Base-by-base conservation (phyloP, 192 early-diverging fungal genomes). In the Phycomyces nitens region DNA sequence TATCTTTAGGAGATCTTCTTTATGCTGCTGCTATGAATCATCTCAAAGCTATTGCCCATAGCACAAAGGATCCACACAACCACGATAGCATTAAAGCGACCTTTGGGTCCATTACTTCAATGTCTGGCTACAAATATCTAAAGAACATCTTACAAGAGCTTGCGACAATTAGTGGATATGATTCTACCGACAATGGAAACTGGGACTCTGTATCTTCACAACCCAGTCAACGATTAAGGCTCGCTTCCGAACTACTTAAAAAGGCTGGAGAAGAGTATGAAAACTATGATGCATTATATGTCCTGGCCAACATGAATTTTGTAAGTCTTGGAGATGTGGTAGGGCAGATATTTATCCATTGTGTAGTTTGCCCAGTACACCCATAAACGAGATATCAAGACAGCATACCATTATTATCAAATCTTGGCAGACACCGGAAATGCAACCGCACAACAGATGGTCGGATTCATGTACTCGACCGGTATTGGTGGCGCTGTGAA, bases 381-480 rank as follows among this genome's bases (percentile, higher is more conserved):
- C 20, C 66, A 78, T 20, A 72, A 71, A 2, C 77, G 84, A 20
- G 83, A 93, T 69, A 65, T 84, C 14, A 56, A 70, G 1, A 58
- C 71, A 15, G 90, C 93, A 24, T 87, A 88, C 61, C 55, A 74
- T 15, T 80, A 87, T 61, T 95, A 90, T 70, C 61, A 72, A 56
- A 34, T 64, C 42, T 76, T 92, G 29, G 86, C 90, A 1, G 72
- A 81, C 29, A 83, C 76, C 24, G 95, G 94, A 55, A 89, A 92
- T 69, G 80, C 90, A 2, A 80, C 86, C 12, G 95, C 91, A 15
- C 97, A 94, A 67, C 88, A 94, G 26, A 91, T 91, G 80, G 72
- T 97, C 5, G 97, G 95, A 14, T 84, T 94, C 53, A 86, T 94
- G 73, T 90, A 97, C 73, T 88, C 95, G 12, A 94, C 95, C 0